Evolutionary conservation across 768 basidiomycete species (phyloP).

Genomic region (Boletus vermiculosoides): DNA sequence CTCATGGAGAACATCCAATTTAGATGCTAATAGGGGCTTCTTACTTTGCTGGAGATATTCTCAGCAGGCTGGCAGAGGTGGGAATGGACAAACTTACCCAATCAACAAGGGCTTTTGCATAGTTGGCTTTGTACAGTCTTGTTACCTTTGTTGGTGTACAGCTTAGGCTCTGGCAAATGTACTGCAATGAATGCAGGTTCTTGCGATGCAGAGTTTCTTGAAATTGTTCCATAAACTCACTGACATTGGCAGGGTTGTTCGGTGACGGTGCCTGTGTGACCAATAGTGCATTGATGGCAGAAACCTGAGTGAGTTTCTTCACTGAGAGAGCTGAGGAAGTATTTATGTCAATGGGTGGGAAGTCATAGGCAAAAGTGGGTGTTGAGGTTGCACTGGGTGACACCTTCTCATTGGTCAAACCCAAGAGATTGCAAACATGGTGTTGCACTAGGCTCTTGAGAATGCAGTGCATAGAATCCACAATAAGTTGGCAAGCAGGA

Average conservation of each 20-base stretch:
- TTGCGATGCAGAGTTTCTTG: conserved; percentile 1
- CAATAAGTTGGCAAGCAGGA: conserved; percentile 13
- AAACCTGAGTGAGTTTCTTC: conserved; percentile 2
- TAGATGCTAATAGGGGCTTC: neutral
- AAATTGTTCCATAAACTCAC: conserved; percentile 1
- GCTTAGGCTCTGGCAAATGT: neutral
- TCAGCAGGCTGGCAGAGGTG: neutral
- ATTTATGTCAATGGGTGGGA: neutral
- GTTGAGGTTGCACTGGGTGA: neutral
- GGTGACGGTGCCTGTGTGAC: neutral
- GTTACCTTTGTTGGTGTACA: neutral
- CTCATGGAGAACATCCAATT: neutral
- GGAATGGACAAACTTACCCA: conserved; percentile 5
- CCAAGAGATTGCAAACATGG: conserved; percentile 1
- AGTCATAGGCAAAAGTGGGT: neutral
- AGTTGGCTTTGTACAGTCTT: conserved; percentile 2
- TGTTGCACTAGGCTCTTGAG: conserved; percentile 12
- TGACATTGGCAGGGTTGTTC: neutral
- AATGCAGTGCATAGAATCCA: conserved; percentile 31
- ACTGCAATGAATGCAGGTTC: conserved; percentile 1
- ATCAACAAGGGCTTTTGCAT: neutral
- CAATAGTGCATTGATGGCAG: conserved; percentile 3
- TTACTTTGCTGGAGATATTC: neutral
- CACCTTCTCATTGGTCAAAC: conserved; percentile 1
- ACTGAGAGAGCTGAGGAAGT: neutral